A percentile compares a stretch with the other conserved stretches of the same genome.
Conservation (phyloP, 176 grass and related monocot genomes). For the Aechmea fasciata region DNA sequence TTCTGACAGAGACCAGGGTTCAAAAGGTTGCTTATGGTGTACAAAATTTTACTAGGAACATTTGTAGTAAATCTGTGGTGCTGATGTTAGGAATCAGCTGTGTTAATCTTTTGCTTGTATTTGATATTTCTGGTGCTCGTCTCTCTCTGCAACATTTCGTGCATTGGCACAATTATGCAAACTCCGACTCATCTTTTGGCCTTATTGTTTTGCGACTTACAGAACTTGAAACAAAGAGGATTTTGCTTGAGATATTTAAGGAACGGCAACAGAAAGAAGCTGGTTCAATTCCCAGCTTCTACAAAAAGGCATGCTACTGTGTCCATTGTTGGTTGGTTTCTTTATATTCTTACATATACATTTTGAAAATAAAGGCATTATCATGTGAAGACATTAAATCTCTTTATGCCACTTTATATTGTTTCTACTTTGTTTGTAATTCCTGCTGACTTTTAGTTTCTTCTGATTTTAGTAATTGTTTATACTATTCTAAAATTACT, state of each 20-base stretch:
- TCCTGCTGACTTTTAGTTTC: not conserved
- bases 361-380: not conserved
- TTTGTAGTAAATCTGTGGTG: too few relatives aligned
- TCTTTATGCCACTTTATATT: not conserved
- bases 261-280: slow-evolving; percentile 91
- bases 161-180: not conserved
- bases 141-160: not conserved
- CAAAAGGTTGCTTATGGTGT: too few relatives aligned
- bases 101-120: too few relatives aligned
- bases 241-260: slow-evolving; percentile 97
- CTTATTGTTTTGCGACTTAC: slow-evolving; percentile 8
- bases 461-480: not conserved
- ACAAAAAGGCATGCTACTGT: slow-evolving; percentile 66
- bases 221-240: slow-evolving; percentile 98
- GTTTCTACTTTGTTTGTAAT: not conserved
- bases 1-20: too few relatives aligned
- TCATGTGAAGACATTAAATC: not conserved
- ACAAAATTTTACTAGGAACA: too few relatives aligned
- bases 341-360: not conserved
- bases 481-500: not conserved
- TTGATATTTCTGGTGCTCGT: not conserved
- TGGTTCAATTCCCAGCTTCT: slow-evolving; percentile 95
- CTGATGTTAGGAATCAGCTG: too few relatives aligned
- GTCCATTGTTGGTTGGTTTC: not conserved
- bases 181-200: not conserved